Conservation (phyloP, 2,329 filamentous ascomycete species). For the Phialophora macrospora region DNA sequence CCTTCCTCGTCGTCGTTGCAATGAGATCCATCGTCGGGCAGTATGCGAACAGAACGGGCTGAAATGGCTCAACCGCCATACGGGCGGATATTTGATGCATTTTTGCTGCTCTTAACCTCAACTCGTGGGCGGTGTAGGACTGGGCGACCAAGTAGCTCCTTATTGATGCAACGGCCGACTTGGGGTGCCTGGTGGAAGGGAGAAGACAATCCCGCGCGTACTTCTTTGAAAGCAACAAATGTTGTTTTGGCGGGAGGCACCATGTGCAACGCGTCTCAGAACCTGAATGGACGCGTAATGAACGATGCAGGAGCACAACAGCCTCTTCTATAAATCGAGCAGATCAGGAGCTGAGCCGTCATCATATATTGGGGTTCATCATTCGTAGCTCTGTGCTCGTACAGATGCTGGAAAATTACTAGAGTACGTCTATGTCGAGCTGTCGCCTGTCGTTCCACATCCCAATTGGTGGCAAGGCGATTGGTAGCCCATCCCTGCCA, state of each 20-base stretch:
- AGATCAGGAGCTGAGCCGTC: background rate
- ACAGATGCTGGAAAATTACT: slow-evolving; percentile 23
- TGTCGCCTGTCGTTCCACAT: slow-evolving; percentile 11
- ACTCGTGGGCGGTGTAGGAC: background rate
- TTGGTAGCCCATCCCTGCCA: slow-evolving; percentile 6
- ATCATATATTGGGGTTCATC: slow-evolving; percentile 10
- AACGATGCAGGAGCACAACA: background rate
- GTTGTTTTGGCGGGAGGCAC: background rate
- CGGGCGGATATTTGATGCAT: slow-evolving; percentile 48
- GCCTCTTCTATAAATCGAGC: background rate
- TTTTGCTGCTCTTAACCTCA: background rate
- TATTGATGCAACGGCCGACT: background rate
- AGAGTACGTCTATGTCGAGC: slow-evolving; percentile 17
- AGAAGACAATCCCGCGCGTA: background rate
- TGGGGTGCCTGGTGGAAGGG: background rate
- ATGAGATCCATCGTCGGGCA: slow-evolving; percentile 86
- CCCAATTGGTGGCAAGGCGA: background rate
- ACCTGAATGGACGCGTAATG: background rate
- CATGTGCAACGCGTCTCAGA: background rate
- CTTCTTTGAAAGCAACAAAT: background rate
- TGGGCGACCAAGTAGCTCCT: background rate
- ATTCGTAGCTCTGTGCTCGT: slow-evolving; percentile 20
- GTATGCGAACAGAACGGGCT: slow-evolving; percentile 67
- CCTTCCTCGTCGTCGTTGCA: slow-evolving; percentile 55
- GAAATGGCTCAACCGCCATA: slow-evolving; percentile 50